Conservation (phyloP, 768 basidiomycete genomes). For the Auriculariales sp. region DNA sequence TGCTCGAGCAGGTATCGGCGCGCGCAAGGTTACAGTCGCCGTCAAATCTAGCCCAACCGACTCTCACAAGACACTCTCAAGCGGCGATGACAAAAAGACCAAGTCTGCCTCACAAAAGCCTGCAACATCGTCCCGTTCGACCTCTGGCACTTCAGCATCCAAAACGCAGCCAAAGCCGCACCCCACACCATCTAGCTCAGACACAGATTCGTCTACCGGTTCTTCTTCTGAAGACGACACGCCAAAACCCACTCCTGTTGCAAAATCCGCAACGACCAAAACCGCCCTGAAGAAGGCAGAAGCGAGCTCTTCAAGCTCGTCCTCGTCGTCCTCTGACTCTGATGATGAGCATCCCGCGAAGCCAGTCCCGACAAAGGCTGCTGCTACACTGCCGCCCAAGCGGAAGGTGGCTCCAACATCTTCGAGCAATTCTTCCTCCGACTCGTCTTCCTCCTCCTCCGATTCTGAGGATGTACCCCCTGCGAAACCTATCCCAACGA, state of each 20-base stretch:
- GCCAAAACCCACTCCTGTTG: not conserved
- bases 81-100: not conserved
- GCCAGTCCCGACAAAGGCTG: not conserved
- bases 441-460: slow-evolving; percentile 3
- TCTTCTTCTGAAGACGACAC: slow-evolving; percentile 8
- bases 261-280: slow-evolving; percentile 2
- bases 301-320: not conserved
- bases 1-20: not conserved
- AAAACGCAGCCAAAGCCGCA: not conserved
- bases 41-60: too few species aligned
- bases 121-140: not conserved
- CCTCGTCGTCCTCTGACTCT: slow-evolving; percentile 5
- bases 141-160: not conserved
- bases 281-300: too few species aligned
- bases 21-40: not conserved
- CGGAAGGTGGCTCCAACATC: slow-evolving; percentile 6
- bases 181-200: not conserved
- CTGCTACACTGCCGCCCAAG: not conserved
- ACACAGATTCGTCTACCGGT: too few species aligned
- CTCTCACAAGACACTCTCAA: not conserved
- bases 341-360: slow-evolving; percentile 7
- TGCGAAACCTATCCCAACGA: slow-evolving; percentile 3
- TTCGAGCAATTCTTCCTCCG: slow-evolving; percentile 9
- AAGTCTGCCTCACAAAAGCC: slow-evolving; percentile 1
- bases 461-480: slow-evolving; percentile 5